These are phyloP conservation scores for Blastobotrys muscicola DNA, from an alignment of 805 yeast species.

Conservation along the genomic window DNA sequence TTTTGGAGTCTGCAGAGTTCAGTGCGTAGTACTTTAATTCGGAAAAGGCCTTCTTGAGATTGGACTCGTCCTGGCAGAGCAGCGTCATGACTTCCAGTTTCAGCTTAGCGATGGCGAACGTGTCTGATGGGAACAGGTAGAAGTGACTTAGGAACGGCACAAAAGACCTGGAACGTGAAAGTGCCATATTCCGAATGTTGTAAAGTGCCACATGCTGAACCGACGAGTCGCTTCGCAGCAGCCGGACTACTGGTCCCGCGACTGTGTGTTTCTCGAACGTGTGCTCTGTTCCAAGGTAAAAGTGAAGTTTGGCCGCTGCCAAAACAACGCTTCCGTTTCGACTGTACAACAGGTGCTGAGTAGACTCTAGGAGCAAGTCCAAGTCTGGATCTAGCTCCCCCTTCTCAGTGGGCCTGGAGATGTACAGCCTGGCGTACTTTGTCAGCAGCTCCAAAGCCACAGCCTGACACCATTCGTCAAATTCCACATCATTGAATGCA, in stretches of 20 bases:
- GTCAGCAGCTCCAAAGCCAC: slow-evolving; percentile 51
- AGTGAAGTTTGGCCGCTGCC: slow-evolving; percentile 47
- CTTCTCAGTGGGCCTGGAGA: slow-evolving; percentile 42
- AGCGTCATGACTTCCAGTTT: slow-evolving; percentile 56
- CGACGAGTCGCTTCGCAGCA: slow-evolving; percentile 28
- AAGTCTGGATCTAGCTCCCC: slow-evolving; percentile 51
- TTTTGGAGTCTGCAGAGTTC: slow-evolving; percentile 13
- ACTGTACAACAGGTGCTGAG: slow-evolving; percentile 40
- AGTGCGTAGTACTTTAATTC: slow-evolving; percentile 56
- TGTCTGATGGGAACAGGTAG: slow-evolving; percentile 49
- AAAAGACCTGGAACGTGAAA: slow-evolving; percentile 28
- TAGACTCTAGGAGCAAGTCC: slow-evolving; percentile 39
- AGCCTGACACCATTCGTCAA: slow-evolving; percentile 70
- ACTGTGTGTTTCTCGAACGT: slow-evolving; percentile 40
- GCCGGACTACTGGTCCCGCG: slow-evolving; percentile 41
- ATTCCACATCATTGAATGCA: slow-evolving; percentile 31
- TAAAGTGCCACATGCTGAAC: slow-evolving; percentile 36
- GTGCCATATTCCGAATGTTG: slow-evolving; percentile 34
- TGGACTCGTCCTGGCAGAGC: slow-evolving; percentile 41
- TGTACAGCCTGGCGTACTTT: slow-evolving; percentile 52
- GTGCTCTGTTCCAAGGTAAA: slow-evolving; percentile 49
- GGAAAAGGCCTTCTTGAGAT: slow-evolving; percentile 41
- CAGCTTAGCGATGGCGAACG: slow-evolving; percentile 32
- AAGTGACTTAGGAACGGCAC: slow-evolving; percentile 29
- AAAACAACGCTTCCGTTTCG: slow-evolving; percentile 52